Conservation (phyloP, 768 basidiomycete species). For the Tulasnella sp. region DNA sequence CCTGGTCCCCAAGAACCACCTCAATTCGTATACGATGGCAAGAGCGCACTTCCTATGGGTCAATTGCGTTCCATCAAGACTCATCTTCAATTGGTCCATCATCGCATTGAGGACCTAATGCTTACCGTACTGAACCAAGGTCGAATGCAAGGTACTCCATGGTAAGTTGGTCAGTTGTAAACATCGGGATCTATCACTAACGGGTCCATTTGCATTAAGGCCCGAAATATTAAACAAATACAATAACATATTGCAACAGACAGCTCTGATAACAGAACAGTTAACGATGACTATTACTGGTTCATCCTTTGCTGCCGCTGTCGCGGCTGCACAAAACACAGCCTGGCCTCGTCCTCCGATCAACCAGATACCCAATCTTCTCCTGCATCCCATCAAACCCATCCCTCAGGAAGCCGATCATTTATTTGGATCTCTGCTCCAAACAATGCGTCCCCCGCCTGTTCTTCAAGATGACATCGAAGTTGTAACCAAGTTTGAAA, state of each 20-base stretch:
- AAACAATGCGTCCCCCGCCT: slow-evolving; percentile 68
- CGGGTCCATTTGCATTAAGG: slow-evolving; percentile 51
- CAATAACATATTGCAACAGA: slow-evolving; percentile 71
- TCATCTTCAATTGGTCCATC: background rate
- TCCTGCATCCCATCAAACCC: slow-evolving; percentile 45
- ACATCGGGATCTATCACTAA: background rate
- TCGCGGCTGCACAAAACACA: slow-evolving; percentile 16
- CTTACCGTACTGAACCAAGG: slow-evolving; percentile 9
- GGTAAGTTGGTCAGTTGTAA: background rate
- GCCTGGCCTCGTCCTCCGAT: slow-evolving; percentile 9
- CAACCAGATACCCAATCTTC: slow-evolving; percentile 51
- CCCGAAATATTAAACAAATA: slow-evolving; percentile 79
- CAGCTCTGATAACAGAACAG: slow-evolving; percentile 58
- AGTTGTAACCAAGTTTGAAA: slow-evolving; percentile 53
- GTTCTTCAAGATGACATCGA: slow-evolving; percentile 60
- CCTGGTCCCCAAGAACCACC: background rate
- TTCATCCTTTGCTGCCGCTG: slow-evolving; percentile 12
- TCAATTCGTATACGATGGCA: background rate
- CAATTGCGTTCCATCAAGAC: slow-evolving; percentile 8
- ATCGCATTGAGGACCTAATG: slow-evolving; percentile 3
- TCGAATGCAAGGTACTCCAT: background rate
- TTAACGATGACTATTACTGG: slow-evolving; percentile 32
- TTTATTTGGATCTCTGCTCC: slow-evolving; percentile 57
- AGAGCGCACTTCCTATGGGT: slow-evolving; percentile 4
- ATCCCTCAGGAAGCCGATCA: slow-evolving; percentile 62